phyloP scores from a whole-genome alignment of 257 asterid species.

The Solanum sitiens region DNA sequence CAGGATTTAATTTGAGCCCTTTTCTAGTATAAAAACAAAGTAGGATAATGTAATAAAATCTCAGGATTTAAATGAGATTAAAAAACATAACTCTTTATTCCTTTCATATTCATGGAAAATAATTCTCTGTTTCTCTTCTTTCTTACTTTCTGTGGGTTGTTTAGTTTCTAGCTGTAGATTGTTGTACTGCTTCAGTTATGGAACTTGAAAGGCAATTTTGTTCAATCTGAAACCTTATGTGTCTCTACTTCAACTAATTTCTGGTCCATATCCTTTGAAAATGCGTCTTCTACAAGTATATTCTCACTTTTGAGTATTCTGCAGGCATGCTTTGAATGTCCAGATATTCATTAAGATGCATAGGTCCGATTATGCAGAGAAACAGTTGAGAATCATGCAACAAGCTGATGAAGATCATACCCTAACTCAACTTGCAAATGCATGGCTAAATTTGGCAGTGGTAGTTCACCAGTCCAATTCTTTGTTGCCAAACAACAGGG shows the following conservation, averaged over 20 bases:
- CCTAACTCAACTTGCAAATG: constrained; percentile 92
- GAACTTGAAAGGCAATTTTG: background rate
- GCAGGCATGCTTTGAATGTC: constrained; percentile 86
- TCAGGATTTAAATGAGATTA: background rate
- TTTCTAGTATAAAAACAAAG: background rate
- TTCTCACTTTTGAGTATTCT: background rate
- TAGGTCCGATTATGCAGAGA: constrained; percentile 93
- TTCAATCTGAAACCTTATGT: background rate
- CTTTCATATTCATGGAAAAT: background rate
- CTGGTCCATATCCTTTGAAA: background rate
- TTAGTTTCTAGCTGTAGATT: background rate
- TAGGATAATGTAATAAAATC: background rate
- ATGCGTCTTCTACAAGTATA: background rate
- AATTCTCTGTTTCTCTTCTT: background rate
- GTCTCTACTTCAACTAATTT: background rate
- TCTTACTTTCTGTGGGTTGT: background rate
- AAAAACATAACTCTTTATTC: background rate
- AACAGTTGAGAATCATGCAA: constrained; percentile 86
- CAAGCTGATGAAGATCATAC: constrained; percentile 94
- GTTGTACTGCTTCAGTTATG: background rate
- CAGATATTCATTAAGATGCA: constrained; percentile 92
- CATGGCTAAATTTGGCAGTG: constrained; percentile 92
- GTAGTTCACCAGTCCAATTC: constrained; percentile 20
- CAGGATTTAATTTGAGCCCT: background rate
- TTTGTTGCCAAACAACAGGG: background rate